Base-by-base conservation (phyloP, 1,139 yeast species). In the Wickerhamomyces sp. region DNA sequence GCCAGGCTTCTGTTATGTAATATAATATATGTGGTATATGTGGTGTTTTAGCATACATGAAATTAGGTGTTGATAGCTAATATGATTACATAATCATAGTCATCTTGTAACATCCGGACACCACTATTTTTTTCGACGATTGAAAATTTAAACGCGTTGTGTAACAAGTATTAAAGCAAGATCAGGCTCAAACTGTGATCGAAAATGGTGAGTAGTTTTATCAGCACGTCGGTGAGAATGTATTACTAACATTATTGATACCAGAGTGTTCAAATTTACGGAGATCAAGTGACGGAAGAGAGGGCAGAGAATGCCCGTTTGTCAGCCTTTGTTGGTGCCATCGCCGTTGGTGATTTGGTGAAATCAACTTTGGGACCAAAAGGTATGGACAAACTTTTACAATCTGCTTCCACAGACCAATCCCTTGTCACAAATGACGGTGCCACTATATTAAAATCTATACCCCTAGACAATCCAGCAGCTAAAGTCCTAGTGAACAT, bases 231-330 rank as follows among this genome's bases (percentile, higher is more conserved):
- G 14, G 19, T 7, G 17, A 6, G 8, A n/a, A 6, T 13, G 7
- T 7, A 15, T 3, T 40, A 35, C 43, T 36, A 36, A 42, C 39
- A 18, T 7, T 28, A 21, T 15, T n/a, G 30, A 10, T 18, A 26
- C 21, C 54, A 58, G 68, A 64, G 68, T 49, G 95, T 89, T 48
- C 92, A 88, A 56, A 90, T 92, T 59, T 88, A 92, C 67, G 96
- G 96, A 46, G 98, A 94, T 63, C 96, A 92, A 65, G 97, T 94
- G 42, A 83, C 94, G 8, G 98, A 92, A 65, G 98, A 92, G 65
- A 78, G 97, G 55, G 98, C 94, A 30, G 98, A 92, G 65, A 90
- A 90, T 67, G 98, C 98, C 39, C 89, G 97, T 68, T 73, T 89
- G 70, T 86, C 96, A 12, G 90, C 98, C 4, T 92, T 92, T 66